phyloP scores from a whole-genome alignment of 257 asterid genomes.

The Phtheirospermum japonicum region DNA sequence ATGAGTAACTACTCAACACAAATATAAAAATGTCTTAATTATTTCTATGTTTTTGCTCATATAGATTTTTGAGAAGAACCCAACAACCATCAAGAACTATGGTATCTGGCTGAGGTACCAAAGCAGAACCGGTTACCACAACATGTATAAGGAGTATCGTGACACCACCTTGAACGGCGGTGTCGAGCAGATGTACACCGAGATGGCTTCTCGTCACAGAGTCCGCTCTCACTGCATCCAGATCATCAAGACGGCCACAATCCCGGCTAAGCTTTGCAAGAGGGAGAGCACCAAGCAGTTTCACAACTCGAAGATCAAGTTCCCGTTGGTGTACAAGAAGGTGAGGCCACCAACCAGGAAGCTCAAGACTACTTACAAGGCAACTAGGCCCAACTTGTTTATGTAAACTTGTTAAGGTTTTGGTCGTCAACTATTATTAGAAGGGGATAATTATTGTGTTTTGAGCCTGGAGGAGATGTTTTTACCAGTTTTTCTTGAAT shows the following conservation, averaged over 20 bases:
- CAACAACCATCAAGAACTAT: slow-evolving; percentile 79
- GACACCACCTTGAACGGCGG: slow-evolving; percentile 88
- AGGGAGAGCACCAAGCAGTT: slow-evolving; percentile 86
- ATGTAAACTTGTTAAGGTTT: slow-evolving; percentile 31
- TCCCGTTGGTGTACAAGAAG: slow-evolving; percentile 69
- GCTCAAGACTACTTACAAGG: slow-evolving; percentile 73
- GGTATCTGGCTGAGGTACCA: slow-evolving; percentile 92
- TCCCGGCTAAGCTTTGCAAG: slow-evolving; percentile 88
- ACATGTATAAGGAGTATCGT: slow-evolving; percentile 92
- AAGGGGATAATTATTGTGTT: not conserved
- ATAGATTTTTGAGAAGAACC: slow-evolving; percentile 85
- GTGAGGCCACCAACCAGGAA: slow-evolving; percentile 69
- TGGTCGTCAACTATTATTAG: not conserved
- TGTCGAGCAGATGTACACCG: slow-evolving; percentile 90
- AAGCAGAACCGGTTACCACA: slow-evolving; percentile 86
- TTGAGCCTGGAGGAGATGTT: not conserved
- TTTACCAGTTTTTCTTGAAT: not conserved
- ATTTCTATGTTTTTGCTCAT: not conserved
- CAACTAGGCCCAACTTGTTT: slow-evolving; percentile 64
- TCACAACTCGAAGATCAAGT: slow-evolving; percentile 75
- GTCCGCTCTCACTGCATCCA: slow-evolving; percentile 84
- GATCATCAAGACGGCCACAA: slow-evolving; percentile 86
- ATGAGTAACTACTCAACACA: not conserved
- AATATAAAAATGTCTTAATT: not conserved
- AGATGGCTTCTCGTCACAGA: slow-evolving; percentile 96